Evolutionary conservation across 202 grass and related monocot genomes (phyloP), one percentile per base, ranked within the genome.

Genomic region (Brachypodium distachyon): DNA sequence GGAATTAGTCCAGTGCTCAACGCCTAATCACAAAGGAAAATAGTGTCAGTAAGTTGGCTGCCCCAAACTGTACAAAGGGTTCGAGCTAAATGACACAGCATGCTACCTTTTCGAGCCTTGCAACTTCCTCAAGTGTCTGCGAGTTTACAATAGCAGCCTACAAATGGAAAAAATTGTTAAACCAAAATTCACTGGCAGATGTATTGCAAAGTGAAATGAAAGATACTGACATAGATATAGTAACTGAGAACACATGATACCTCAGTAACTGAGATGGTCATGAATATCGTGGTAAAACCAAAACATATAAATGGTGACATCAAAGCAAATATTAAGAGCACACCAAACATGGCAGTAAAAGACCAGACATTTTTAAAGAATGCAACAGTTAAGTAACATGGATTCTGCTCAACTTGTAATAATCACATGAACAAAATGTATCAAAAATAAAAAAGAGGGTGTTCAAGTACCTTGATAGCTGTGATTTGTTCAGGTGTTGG

Each of bases 91-190:
- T 11, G 36, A 23, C 18, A 59, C 0, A 1, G n/a, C 21, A 72
- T 7, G 17, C 80, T 88, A 96, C 96, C 87, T 96, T 93, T 74
- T 96, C 96, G 42, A 99, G 96, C 67, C 90, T 91, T 55, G 85
- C 90, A 77, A 92, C 96, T 85, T 99, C 96, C 52, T 99, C 96
- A 60, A 99, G 91, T 56, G 96, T 99, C 81, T 99, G 96, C 44
- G 96, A 87, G 77, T 91, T 99, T 11, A 85, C 78, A 76, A 96
- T 99, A 54, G 96, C 92, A 86, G 96, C 87, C 92, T 99, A 47
- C 62, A 72, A 37, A 83, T 9, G 4, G 4, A 2, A 41, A 50
- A 14, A 82, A 1, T 67, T 29, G 44, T 79, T n/a, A 78, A 68
- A 47, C 31, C 37, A 29, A 13, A 68, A 34, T 49, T 39, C 25